These are phyloP conservation scores for Bruguiera sexangula DNA, from an alignment of 345 rosid species.

Conservation along the genomic window DNA sequence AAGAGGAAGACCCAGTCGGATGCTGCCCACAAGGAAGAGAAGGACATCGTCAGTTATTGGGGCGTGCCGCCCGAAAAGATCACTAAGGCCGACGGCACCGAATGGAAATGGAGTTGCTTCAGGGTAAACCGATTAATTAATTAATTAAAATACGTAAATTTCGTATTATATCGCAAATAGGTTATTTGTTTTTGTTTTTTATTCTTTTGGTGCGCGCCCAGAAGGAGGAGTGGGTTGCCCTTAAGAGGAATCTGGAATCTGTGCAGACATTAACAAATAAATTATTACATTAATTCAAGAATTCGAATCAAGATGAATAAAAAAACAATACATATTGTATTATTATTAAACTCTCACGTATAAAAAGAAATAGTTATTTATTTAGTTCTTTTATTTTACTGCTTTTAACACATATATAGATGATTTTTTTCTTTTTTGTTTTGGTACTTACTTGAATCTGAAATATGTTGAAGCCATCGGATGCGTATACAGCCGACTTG, in stretches of 20 bases:
- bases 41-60: constrained; percentile 48
- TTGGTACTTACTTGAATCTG: too few relatives aligned
- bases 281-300: too few relatives aligned
- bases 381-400: too few relatives aligned
- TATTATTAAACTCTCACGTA: too few relatives aligned
- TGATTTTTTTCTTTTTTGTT: too few relatives aligned
- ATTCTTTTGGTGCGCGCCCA: too few relatives aligned
- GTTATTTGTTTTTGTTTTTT: not conserved
- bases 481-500: constrained; percentile 55
- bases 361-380: too few relatives aligned
- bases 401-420: not conserved
- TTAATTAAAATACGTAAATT: not conserved
- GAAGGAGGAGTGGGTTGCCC: too few relatives aligned
- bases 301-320: too few relatives aligned
- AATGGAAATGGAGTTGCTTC: constrained; percentile 67
- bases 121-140: constrained; percentile 29
- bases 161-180: not conserved
- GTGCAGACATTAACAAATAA: too few relatives aligned
- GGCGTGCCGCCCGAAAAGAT: constrained; percentile 44
- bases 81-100: constrained; percentile 48
- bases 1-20: not conserved
- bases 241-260: too few relatives aligned
- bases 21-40: constrained; percentile 19
- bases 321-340: too few relatives aligned
- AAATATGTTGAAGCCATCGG: constrained; percentile 33